phyloP scores from a whole-genome alignment of 306 rosid genomes.

The Vicia sativa region DNA sequence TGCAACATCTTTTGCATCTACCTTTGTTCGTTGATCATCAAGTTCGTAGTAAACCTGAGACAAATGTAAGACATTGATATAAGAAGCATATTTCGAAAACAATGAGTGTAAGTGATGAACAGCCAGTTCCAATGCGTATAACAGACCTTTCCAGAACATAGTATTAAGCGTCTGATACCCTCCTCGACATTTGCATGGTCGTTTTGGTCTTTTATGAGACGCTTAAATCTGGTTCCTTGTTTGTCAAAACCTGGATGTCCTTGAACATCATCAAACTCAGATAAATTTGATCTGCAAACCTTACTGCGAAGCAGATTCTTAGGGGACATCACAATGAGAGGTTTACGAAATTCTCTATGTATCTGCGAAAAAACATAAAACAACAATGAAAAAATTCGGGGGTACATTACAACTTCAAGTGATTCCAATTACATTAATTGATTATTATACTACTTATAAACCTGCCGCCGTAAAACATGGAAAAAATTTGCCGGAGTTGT shows the following conservation, averaged over 20 bases:
- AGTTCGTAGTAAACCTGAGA: constrained; percentile 84
- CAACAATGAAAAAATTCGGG: constrained; percentile 23
- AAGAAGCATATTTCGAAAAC: constrained; percentile 12
- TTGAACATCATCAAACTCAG: constrained; percentile 91
- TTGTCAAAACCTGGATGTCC: constrained; percentile 98
- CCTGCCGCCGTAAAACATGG: constrained; percentile 92
- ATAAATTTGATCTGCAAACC: constrained; percentile 83
- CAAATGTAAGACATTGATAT: not conserved
- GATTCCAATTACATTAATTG: constrained; percentile 30
- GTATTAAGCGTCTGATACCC: constrained; percentile 77
- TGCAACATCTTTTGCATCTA: constrained; percentile 75
- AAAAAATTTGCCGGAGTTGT: constrained; percentile 97
- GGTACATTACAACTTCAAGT: not conserved
- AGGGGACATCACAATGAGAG: constrained; percentile 90
- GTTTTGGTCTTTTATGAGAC: constrained; percentile 84
- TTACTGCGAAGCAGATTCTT: constrained; percentile 89
- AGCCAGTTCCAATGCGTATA: constrained; percentile 12
- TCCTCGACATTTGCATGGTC: constrained; percentile 74
- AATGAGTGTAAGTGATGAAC: not conserved
- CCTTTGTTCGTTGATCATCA: constrained; percentile 71
- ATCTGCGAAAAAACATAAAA: constrained; percentile 48
- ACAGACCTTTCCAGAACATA: constrained; percentile 89
- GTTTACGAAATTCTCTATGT: constrained; percentile 91
- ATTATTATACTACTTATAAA: constrained; percentile 47
- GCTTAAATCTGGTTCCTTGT: constrained; percentile 97